Conservation (phyloP, 108 stramenopile genomes). For the Cylindrotheca fusiformis region DNA sequence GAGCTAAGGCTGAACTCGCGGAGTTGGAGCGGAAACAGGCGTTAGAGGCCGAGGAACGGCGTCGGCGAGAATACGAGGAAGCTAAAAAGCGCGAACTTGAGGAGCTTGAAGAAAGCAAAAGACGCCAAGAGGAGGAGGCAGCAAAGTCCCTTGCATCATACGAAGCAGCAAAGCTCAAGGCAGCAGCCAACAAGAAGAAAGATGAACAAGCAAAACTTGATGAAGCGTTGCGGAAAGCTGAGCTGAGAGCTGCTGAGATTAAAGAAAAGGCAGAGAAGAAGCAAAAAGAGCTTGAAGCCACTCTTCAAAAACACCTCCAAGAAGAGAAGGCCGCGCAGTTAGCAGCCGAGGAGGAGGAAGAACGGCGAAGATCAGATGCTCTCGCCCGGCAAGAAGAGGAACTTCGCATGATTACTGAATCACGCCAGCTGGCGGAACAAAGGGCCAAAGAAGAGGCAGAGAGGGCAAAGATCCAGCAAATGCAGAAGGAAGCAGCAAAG, state of each 20-base stretch:
- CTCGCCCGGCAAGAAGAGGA: neutral
- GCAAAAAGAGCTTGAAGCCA: neutral
- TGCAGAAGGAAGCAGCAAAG: neutral
- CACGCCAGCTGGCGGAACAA: neutral
- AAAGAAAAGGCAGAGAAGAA: neutral
- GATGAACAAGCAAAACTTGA: neutral
- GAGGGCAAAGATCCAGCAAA: neutral
- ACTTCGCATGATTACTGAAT: neutral
- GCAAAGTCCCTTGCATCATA: neutral
- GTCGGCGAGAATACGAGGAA: neutral
- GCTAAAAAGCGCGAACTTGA: neutral
- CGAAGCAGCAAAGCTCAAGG: neutral
- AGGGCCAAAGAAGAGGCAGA: neutral
- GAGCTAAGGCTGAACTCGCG: neutral
- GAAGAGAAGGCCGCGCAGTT: conserved; percentile 6
- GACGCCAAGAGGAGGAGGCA: neutral
- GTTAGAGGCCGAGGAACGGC: neutral
- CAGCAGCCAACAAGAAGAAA: neutral
- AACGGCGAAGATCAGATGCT: neutral
- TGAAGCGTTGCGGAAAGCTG: neutral
- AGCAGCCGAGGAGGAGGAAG: neutral
- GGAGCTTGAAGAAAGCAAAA: neutral
- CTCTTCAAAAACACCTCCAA: neutral
- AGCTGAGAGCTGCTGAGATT: neutral
- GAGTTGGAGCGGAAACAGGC: neutral